A percentile compares a stretch with the other conserved stretches of the same genome.
phyloP scores from a whole-genome alignment of 2,329 filamentous ascomycete species.

The Trichoderma oligosporum region DNA sequence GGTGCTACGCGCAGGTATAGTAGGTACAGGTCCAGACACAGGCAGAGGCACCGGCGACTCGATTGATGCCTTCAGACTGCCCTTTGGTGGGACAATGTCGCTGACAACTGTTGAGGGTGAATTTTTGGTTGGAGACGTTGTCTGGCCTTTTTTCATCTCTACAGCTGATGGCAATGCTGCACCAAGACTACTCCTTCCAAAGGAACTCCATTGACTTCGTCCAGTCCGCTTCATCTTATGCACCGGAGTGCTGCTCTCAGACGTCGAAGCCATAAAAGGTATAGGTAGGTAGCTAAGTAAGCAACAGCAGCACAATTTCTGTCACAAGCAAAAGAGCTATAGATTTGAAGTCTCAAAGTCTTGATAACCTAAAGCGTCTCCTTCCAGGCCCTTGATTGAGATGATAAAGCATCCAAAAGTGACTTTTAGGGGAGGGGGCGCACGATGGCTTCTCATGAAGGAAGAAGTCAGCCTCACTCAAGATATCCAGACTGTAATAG shows the following conservation, averaged over 20 bases:
- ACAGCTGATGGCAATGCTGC: not conserved
- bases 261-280: not conserved
- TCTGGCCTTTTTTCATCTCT: not conserved
- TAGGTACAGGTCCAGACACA: not conserved
- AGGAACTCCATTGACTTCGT: not conserved
- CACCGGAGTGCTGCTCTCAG: not conserved
- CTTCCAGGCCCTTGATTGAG: too few relatives aligned
- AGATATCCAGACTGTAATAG: not conserved
- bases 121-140: not conserved
- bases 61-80: not conserved
- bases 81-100: constrained; percentile 20
- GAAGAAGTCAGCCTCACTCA: not conserved
- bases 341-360: not conserved
- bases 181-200: not conserved
- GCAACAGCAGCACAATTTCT: not conserved
- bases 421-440: too few relatives aligned
- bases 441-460: too few relatives aligned
- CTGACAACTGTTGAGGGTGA: constrained; percentile 24
- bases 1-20: not conserved
- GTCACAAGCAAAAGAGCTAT: not conserved
- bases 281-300: too few relatives aligned
- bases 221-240: constrained; percentile 20
- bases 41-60: constrained; percentile 3
- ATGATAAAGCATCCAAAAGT: too few relatives aligned
- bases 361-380: not conserved